Evolutionary conservation across 2,329 filamentous ascomycete genomes (phyloP).

Genomic region (Trichoderma pleuroti): DNA sequence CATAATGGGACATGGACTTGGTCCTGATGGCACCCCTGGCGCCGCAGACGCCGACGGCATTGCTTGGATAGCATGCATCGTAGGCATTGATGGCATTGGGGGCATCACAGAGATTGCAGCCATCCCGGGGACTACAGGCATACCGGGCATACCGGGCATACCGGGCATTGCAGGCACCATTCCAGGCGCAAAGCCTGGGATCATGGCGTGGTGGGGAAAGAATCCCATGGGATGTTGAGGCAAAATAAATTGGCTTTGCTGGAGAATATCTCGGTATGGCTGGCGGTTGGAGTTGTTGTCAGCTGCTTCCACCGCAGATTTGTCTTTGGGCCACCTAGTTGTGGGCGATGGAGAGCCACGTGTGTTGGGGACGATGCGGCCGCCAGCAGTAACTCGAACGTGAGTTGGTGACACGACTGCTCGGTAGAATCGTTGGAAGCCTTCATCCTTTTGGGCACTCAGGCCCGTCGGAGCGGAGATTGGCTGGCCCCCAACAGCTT

Average conservation of each 20-base stretch:
- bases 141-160: background rate
- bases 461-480: conserved; percentile 52
- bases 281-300: conserved; percentile 20
- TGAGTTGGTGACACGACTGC: conserved; percentile 65
- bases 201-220: conserved; percentile 29
- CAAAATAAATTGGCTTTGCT: conserved; percentile 5
- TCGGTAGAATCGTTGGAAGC: conserved; percentile 66
- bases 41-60: conserved; percentile 29
- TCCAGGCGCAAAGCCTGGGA: conserved; percentile 32
- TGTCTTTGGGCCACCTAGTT: conserved; percentile 48
- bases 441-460: conserved; percentile 56
- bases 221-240: conserved; percentile 23
- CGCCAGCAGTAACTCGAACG: conserved; percentile 64
- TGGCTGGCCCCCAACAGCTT: conserved; percentile 44
- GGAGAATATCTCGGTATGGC: conserved; percentile 22
- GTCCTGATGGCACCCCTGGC: conserved; percentile 27
- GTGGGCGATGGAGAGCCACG: conserved; percentile 52
- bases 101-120: background rate
- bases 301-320: conserved; percentile 27
- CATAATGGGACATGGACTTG: conserved; percentile 36
- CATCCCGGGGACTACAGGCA: background rate
- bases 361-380: conserved; percentile 64
- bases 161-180: conserved; percentile 30
- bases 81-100: background rate
- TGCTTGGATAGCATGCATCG: background rate